Conservation (phyloP, 75 land plant genomes). For the Pinus tabuliformis region DNA sequence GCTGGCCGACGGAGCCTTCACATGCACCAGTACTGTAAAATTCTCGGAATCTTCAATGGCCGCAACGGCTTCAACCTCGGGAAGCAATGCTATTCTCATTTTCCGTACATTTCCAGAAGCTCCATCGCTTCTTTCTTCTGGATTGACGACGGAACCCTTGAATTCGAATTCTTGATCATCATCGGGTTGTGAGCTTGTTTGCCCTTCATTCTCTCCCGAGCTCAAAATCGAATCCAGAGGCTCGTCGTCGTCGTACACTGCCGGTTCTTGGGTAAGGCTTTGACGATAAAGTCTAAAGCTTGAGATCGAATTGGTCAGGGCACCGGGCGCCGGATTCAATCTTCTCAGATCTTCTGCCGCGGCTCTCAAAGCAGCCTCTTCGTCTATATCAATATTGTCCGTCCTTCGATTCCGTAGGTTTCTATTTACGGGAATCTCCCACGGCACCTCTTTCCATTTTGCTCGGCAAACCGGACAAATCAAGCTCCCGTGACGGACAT, state of each 20-base stretch:
- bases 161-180: slow-evolving; percentile 13
- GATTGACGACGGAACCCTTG: slow-evolving; percentile 33
- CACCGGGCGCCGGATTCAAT: slow-evolving; percentile 30
- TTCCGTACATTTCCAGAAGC: background rate
- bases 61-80: slow-evolving; percentile 49
- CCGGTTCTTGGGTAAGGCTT: slow-evolving; percentile 38
- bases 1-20: background rate
- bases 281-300: slow-evolving; percentile 6
- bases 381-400: background rate
- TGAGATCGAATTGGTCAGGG: slow-evolving; percentile 29
- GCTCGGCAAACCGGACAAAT: slow-evolving; percentile 74
- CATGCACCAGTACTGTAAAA: slow-evolving; percentile 7
- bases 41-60: slow-evolving; percentile 25
- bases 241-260: slow-evolving; percentile 75
- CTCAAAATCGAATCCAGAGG: slow-evolving; percentile 33
- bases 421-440: slow-evolving; percentile 26
- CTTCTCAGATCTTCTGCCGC: background rate
- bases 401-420: background rate
- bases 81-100: slow-evolving; percentile 4
- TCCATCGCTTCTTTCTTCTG: background rate
- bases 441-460: slow-evolving; percentile 64
- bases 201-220: slow-evolving; percentile 12
- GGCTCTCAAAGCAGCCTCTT: slow-evolving; percentile 5
- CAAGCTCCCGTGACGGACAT: slow-evolving; percentile 37
- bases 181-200: slow-evolving; percentile 1